Evolutionary conservation across 768 basidiomycete genomes (phyloP).

Genomic region (Collybia nuda): DNA sequence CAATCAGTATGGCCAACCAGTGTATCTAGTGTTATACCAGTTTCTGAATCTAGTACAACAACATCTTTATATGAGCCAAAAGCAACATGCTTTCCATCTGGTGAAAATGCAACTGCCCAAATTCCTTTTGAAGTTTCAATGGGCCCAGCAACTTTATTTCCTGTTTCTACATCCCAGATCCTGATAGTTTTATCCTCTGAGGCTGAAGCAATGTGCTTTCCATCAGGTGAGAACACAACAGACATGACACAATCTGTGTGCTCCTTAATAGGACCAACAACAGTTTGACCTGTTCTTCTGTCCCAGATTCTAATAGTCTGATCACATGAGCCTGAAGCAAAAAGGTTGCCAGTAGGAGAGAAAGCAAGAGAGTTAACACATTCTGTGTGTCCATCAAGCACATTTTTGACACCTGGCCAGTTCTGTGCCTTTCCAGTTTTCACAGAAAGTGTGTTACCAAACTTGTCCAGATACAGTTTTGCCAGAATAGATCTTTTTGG

Average conservation of each 20-base stretch:
- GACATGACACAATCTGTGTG: neutral
- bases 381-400: neutral
- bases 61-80: no score
- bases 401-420: neutral
- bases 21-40: no score
- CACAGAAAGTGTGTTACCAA: neutral
- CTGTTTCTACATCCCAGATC: neutral
- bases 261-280: neutral
- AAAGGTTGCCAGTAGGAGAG: neutral
- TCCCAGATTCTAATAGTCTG: neutral
- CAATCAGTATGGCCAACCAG: neutral
- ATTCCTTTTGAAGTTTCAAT: neutral
- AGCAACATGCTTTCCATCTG: neutral
- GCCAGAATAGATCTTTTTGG: conserved; percentile 5
- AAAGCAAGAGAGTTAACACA: neutral
- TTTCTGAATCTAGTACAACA: neutral
- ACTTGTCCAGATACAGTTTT: neutral
- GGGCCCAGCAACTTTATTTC: neutral
- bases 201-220: no score
- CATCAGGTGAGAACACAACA: neutral
- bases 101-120: neutral
- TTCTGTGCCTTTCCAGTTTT: neutral
- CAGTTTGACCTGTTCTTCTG: neutral
- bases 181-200: no score
- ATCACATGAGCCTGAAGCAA: neutral